A percentile compares a stretch with the other conserved stretches of the same genome.
phyloP scores from a whole-genome alignment of 768 basidiomycete species.

The Russula abietina region DNA sequence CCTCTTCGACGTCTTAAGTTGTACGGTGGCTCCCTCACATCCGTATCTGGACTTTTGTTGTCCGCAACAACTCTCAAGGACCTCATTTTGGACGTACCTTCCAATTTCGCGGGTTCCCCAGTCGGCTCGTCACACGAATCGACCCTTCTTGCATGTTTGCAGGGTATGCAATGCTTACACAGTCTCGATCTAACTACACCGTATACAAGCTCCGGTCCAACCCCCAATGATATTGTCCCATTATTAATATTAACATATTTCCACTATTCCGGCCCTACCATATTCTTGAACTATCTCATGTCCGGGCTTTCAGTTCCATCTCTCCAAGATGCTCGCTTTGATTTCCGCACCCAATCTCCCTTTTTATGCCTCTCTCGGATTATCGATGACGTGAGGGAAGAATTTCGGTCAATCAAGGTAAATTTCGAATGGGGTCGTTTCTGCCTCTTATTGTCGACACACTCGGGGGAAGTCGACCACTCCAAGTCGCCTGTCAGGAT shows the following conservation, averaged over 20 bases:
- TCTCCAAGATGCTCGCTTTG: not conserved
- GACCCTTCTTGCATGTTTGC: not conserved
- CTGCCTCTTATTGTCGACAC: not conserved
- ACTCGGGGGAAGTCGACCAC: not conserved
- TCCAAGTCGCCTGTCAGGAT: not conserved
- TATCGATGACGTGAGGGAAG: not conserved
- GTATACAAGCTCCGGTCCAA: no score
- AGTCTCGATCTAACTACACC: not conserved
- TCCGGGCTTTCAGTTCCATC: not conserved
- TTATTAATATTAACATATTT: not conserved
- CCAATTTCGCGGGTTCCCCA: no score
- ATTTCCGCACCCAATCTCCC: fast-evolving
- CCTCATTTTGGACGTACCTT: not conserved
- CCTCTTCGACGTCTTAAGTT: not conserved
- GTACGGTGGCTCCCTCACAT: no score
- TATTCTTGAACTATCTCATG: not conserved
- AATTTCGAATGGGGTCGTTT: fast-evolving
- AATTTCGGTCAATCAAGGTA: no score
- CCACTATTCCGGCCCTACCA: not conserved
- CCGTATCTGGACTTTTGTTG: not conserved
- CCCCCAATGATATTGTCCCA: not conserved
- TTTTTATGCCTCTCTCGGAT: not conserved
- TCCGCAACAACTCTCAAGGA: not conserved
- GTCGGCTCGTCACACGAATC: no score
- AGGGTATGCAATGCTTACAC: not conserved